Conservation (phyloP, 2,329 filamentous ascomycete species). For the Amphichorda felina region DNA sequence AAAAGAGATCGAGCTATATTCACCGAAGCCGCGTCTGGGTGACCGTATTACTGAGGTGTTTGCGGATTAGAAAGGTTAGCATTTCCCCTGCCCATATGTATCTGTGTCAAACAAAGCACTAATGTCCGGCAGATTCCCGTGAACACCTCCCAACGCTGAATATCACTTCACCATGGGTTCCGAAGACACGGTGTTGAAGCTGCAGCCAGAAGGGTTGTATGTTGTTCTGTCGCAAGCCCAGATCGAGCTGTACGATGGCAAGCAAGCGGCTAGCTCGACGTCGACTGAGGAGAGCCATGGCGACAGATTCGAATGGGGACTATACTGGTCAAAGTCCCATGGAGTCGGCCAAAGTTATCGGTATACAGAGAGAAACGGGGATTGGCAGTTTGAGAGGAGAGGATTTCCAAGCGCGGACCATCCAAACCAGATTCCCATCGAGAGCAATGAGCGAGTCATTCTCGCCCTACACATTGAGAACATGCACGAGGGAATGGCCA, state of each 20-base stretch:
- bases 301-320: slow-evolving; percentile 2
- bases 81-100: too few relatives aligned
- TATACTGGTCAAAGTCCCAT: slow-evolving; percentile 2
- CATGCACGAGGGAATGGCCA: slow-evolving; percentile 2
- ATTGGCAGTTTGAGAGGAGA: slow-evolving; percentile 1
- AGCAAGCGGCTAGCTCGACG: neutral
- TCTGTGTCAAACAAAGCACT: too few relatives aligned
- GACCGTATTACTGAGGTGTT: too few relatives aligned
- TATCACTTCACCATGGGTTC: too few relatives aligned
- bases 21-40: too few relatives aligned
- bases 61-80: too few relatives aligned
- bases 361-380: neutral
- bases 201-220: slow-evolving; percentile 1
- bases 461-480: slow-evolving; percentile 3
- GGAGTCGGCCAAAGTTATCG: slow-evolving; percentile 1
- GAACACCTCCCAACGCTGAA: too few relatives aligned
- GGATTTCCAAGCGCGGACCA: neutral
- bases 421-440: neutral
- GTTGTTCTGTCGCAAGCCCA: neutral
- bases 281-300: neutral
- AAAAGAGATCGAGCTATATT: too few relatives aligned
- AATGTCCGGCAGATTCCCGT: too few relatives aligned
- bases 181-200: neutral
- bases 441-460: neutral
- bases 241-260: neutral